Evolutionary conservation across 495 filamentous ascomycete genomes (phyloP), one percentile per base, ranked within the genome.

Genomic region (Oidiodendron maius): DNA sequence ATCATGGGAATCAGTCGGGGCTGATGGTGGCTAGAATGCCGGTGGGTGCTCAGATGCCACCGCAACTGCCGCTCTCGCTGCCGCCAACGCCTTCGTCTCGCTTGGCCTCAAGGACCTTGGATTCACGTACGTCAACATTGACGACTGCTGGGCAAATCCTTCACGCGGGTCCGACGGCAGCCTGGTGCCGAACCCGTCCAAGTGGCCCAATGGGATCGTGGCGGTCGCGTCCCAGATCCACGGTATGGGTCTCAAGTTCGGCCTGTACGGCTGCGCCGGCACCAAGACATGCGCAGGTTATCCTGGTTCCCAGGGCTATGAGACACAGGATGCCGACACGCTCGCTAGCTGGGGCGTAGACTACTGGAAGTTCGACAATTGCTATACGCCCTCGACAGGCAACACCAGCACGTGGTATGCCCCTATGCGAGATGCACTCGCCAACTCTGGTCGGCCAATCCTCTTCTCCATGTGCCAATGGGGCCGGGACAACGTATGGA

Each of bases 381-480:
- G n/a, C n/a, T n/a, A 40, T 13, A 40, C 46, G 4, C 36, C 36
- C 12, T 17, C 50, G 3, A 34, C 42, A 13, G 42, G 23, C 6
- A 52, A 3, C 28, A 26, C 40, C 0, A 40, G 45, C 20, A 45
- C 48, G 9, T 18, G 50, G 5, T 60, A 51, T 34, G 37, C 34
- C 26, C 48, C 25, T 13, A 69, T 67, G 65, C 18, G 63, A 4
- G 51, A 62, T 47, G 65, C 63, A 5, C 46, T 69, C 24, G 46
- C 52, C 11, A 40, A 47, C 25, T 57, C 58, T 2, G 58, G 57
- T n/a, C 55, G 61, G 4, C 43, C 51, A 9, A 67, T 69, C 37
- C 51, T 65, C 28, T 66, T 57, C 52, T 51, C 51, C 3, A 46
- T 69, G 21, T 69, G 66, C 48, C 52, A 63, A 41, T 69, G 63